Base-by-base conservation (phyloP, 768 basidiomycete species). In the Pleurotus salmoneostramineus region DNA sequence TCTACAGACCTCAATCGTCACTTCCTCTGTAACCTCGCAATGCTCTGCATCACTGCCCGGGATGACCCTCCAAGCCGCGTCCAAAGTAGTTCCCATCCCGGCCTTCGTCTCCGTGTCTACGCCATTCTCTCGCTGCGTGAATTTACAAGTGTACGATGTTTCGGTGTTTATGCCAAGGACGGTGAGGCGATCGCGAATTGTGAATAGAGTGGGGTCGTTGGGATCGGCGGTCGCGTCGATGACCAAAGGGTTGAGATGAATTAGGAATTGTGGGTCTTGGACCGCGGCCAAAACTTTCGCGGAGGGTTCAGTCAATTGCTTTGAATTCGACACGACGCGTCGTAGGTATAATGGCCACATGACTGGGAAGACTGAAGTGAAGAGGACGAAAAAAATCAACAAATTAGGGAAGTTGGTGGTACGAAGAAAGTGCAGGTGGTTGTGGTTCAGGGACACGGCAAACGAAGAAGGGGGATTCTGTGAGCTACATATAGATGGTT, bases 271-370 rank as follows among this genome's bases (percentile, higher is more conserved):
- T 2, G 72, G 71, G 56, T 77, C 68, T 36, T 74, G 74, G 11
- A 77, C 62, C 15, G 75, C 40, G 6, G 49, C 45, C 7, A 75
- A 59, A 6, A 71, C 65, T 3, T 61, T 47, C 0, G 62, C 56
- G 8, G 65, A 52, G 0, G 69, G 63, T 12, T 12, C 36, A 27
- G 40, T 21, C 35, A 55, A 17, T 40, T 21, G 36, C 32, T 37
- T 40, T 2, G 52, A 55, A 21, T 36, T 14, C 12, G 14, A n/a
- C 4, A 70, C 57, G 21, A 66, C 61, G 40, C 68, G 69, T 36
- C 67, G 68, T 17, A 64, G 58, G 55, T 68, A 69, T 58, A 78
- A 62, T 14, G 66, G 66, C 71, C 70, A 75, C 63, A 73, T 66
- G 58, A 61, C 63, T 33, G 12, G 15, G 7, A 33, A 15, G 37